Base-by-base conservation (phyloP, 371 early-diverging fungal genomes). In the Mortierella sp. region DNA sequence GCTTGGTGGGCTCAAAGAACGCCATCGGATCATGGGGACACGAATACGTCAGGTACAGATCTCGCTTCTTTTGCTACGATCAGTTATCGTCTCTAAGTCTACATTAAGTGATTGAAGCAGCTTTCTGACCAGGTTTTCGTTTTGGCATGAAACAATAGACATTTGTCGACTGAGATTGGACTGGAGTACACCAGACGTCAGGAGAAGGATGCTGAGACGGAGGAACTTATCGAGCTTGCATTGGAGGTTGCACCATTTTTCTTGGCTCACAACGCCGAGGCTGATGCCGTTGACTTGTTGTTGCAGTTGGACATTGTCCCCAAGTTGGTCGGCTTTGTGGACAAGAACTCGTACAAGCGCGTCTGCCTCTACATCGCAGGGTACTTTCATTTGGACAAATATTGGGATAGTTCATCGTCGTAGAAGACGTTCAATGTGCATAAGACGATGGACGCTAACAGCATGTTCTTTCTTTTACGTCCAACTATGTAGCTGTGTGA, bases 21-120 rank as follows among this genome's bases (percentile, higher is more conserved):
- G 93, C 94, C 71, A 95, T 95, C 70, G 97, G 97, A 11, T 95
- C 94, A 49, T 99, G 99, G 99, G 99, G 99, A n/a, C 99, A 99
- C 83, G 99, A 99, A 93, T 99, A 98, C 88, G 98, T 99, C 80
- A 89, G 96, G 94, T 94, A 87, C 32, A 21, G 8, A 29, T 12
- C 27, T 18, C 18, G 27, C 0, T 2, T 49, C 24, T 29, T 4
- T 43, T 21, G 4, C 24, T 68, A 24, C 21, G 3, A 35, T 38
- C 21, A 46, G 24, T 11, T 0, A 8, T 48, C 16, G 41, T 18
- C 14, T 2, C 35, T 18, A 68, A 0, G 11, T n/a, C 32, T 7
- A 41, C 12, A 16, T 18, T 32, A 44, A 55, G 27, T 44, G 32
- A 4, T 51, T 48, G 24, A 18, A 70, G 10, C 35, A 12, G 12